phyloP scores from a whole-genome alignment of 768 basidiomycete genomes.

The Naganishia vaughanmartiniae region DNA sequence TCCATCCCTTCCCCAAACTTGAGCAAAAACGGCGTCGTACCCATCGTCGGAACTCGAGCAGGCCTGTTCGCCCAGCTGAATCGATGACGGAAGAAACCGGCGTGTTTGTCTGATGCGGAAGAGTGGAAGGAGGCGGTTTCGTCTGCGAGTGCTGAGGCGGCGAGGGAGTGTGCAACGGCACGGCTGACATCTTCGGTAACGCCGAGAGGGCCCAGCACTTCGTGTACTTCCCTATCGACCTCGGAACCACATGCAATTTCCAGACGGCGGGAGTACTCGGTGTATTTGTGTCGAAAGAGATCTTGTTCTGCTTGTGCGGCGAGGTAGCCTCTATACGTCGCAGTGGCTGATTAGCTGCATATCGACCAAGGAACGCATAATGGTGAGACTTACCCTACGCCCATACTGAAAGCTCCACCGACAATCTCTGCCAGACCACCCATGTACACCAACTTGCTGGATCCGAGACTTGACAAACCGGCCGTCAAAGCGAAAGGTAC shows the following conservation, averaged over 20 bases:
- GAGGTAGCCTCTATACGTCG: conserved; percentile 69
- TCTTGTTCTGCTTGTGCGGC: conserved; percentile 96
- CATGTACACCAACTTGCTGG: conserved; percentile 84
- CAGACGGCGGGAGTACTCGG: conserved; percentile 76
- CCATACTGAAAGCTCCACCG: conserved; percentile 96
- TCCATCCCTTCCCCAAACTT: conserved; percentile 95
- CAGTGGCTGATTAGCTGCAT: not conserved
- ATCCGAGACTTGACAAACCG: conserved; percentile 69
- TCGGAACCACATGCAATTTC: conserved; percentile 84
- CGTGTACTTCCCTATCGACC: conserved; percentile 91
- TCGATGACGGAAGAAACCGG: conserved; percentile 25
- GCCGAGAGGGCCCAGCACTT: conserved; percentile 81
- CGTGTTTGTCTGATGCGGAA: conserved; percentile 7
- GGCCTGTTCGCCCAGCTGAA: conserved; percentile 13
- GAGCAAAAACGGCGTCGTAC: conserved; percentile 86
- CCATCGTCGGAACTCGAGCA: conserved; percentile 57
- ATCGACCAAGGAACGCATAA: not conserved
- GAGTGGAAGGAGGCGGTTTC: conserved; percentile 26
- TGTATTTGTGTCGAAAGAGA: conserved; percentile 77
- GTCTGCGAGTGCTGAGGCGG: conserved; percentile 43
- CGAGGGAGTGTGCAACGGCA: conserved; percentile 71
- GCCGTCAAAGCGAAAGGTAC: conserved; percentile 52
- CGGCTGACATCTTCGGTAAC: conserved; percentile 78
- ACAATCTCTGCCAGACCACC: conserved; percentile 95
- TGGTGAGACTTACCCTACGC: conserved; percentile 59